Evolutionary conservation across 2,329 filamentous ascomycete species (phyloP).

Genomic region (Ophiocordyceps polyrhachis-furcata): DNA sequence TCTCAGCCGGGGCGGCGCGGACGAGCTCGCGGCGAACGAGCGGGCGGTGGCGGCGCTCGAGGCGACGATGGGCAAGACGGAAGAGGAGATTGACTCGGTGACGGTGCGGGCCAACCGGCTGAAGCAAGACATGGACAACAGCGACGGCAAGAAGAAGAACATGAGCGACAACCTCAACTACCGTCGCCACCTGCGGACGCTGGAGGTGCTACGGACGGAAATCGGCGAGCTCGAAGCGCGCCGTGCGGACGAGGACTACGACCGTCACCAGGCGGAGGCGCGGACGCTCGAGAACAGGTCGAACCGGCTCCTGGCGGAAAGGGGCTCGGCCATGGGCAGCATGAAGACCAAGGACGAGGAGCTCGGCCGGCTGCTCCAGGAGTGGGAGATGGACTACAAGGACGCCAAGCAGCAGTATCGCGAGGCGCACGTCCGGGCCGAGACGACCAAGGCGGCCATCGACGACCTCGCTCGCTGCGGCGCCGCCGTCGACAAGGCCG

Average conservation of each 20-base stretch:
- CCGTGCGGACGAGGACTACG: constrained; percentile 68
- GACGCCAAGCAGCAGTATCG: constrained; percentile 66
- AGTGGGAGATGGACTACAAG: constrained; percentile 78
- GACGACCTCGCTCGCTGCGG: constrained; percentile 75
- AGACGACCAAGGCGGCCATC: constrained; percentile 80
- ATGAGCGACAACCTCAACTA: constrained; percentile 81
- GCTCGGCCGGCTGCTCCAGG: constrained; percentile 48
- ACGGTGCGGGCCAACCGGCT: constrained; percentile 58
- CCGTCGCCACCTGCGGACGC: constrained; percentile 51
- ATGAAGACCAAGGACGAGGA: constrained; percentile 77
- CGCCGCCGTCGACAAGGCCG: constrained; percentile 77
- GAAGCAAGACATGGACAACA: constrained; percentile 57
- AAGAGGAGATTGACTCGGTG: constrained; percentile 48
- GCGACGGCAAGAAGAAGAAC: constrained; percentile 66
- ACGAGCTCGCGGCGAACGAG: constrained; percentile 50
- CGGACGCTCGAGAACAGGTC: constrained; percentile 46
- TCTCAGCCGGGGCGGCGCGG: constrained; percentile 52
- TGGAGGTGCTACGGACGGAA: constrained; percentile 48
- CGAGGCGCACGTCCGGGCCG: constrained; percentile 74
- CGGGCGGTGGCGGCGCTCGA: constrained; percentile 51
- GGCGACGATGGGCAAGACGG: constrained; percentile 41
- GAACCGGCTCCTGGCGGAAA: constrained; percentile 52
- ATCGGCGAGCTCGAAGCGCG: constrained; percentile 59
- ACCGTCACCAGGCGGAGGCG: constrained; percentile 53
- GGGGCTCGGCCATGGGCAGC: constrained; percentile 54